Base-by-base conservation (phyloP, 1,284 basidiomycete genomes). In the Rhodotorula sp. region DNA sequence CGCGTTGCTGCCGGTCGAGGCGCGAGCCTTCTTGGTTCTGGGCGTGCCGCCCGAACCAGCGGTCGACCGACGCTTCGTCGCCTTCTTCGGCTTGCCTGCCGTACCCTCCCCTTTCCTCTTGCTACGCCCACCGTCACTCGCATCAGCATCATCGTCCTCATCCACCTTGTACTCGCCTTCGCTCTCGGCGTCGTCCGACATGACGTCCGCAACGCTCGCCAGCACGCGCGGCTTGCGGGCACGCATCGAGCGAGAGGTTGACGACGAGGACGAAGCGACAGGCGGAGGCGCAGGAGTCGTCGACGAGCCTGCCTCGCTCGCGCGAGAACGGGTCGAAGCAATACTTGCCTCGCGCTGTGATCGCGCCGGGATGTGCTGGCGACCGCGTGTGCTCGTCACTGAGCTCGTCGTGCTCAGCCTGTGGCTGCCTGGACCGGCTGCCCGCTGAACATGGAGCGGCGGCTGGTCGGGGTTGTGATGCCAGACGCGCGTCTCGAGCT, bases 401-500 rank as follows among this genome's bases (percentile, higher is more conserved):
- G 69, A 67, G 31, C 65, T 64, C 22, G 44, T 57, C 24, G 48
- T 63, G 59, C 66, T 68, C 53, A 58, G 68, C 6, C 62, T 64
- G 10, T 58, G 62, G 34, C 65, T 67, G 4, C 44, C 62, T 20
- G 69, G 69, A 8, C 65, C 67, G 34, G 63, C 68, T 40, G 65
- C 60, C 26, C 59, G 63, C 68, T 69, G 64, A n/a, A 69, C 52
- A 48, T 64, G 61, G 0, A 68, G 57, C 22, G 66, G 64, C n/a
- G 65, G 63, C 50, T 69, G 58, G 28, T 61, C 62, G 10, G 63
- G 67, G 37, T 68, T 60, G 40, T 69, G 64, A 20, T 40, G 60
- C 67, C 70, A 70, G 4, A 64, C 59, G 46, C 59, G 64, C 11
- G 70, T 67, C 15, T 66, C 70, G 63, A 70, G 57, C 44, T 59